Conservation (phyloP, 371 early-diverging fungal genomes). For the Actinomucor elegans region DNA sequence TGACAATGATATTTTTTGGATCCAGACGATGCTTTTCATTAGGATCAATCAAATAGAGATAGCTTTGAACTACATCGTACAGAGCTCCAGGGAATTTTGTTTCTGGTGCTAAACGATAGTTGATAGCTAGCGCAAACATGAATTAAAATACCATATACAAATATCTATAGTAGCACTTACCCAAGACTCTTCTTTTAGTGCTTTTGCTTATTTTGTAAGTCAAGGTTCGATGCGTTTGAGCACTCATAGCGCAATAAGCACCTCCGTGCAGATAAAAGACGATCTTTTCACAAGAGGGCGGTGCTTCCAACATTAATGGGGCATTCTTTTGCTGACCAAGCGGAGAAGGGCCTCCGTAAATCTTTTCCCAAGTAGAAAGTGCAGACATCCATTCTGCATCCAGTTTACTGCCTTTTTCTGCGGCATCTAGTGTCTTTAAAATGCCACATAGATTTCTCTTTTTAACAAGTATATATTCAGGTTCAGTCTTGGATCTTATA, state of each 20-base stretch:
- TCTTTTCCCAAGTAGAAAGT: constrained; percentile 23
- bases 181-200: constrained; percentile 48
- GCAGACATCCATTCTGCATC: constrained; percentile 43
- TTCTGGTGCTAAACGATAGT: constrained; percentile 81
- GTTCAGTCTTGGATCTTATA: constrained; percentile 21
- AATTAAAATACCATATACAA: not conserved
- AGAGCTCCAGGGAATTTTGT: constrained; percentile 77
- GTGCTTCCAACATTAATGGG: not conserved
- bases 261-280: constrained; percentile 71
- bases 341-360: constrained; percentile 10
- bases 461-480: constrained; percentile 22
- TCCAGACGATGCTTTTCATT: constrained; percentile 39
- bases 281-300: constrained; percentile 42
- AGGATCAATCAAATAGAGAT: constrained; percentile 61
- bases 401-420: constrained; percentile 24
- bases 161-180: too few relatives aligned
- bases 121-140: constrained; percentile 39
- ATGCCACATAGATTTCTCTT: constrained; percentile 28
- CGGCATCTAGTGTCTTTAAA: constrained; percentile 19
- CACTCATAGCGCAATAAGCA: constrained; percentile 63
- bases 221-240: constrained; percentile 57
- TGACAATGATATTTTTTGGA: constrained; percentile 66
- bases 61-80: constrained; percentile 75
- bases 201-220: constrained; percentile 56
- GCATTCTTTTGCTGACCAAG: not conserved